Percentiles rank a stretch among this genome's conserved stretches.
Evolutionary conservation across 2,329 filamentous ascomycete species (phyloP).

Genomic region (Aspergillus felis): DNA sequence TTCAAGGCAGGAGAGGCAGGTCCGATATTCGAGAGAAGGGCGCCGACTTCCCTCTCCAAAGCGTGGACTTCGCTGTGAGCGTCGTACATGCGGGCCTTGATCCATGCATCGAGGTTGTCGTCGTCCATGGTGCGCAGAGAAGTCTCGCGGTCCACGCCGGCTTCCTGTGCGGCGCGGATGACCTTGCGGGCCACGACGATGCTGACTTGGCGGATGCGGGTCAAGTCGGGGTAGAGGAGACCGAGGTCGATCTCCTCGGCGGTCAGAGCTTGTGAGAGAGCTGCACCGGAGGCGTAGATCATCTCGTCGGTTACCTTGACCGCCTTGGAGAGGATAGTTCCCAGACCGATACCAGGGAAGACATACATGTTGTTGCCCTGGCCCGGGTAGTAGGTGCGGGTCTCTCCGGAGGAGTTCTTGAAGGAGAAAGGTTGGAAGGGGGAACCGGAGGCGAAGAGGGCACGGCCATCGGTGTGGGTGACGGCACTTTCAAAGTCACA

Average conservation of each 20-base stretch:
- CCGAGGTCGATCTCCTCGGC: slow-evolving; percentile 76
- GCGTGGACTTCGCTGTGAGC: slow-evolving; percentile 45
- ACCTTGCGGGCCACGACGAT: slow-evolving; percentile 83
- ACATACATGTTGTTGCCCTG: slow-evolving; percentile 85
- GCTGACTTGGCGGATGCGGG: slow-evolving; percentile 86
- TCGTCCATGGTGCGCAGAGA: slow-evolving; percentile 42
- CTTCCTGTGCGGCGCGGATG: slow-evolving; percentile 83
- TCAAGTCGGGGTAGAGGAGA: slow-evolving; percentile 85
- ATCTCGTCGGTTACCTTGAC: slow-evolving; percentile 86
- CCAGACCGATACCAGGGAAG: slow-evolving; percentile 93
- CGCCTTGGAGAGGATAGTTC: slow-evolving; percentile 85
- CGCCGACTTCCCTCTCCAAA: slow-evolving; percentile 45
- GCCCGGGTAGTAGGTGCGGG: slow-evolving; percentile 69
- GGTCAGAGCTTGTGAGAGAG: slow-evolving; percentile 73
- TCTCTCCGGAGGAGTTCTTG: slow-evolving; percentile 56
- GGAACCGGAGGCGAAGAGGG: slow-evolving; percentile 91
- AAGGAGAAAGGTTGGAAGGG: slow-evolving; percentile 74
- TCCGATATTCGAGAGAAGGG: slow-evolving; percentile 36
- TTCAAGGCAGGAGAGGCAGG: slow-evolving; percentile 19
- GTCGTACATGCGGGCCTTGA: slow-evolving; percentile 49
- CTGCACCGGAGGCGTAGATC: slow-evolving; percentile 90
- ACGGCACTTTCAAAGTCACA: slow-evolving; percentile 95
- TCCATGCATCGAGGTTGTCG: slow-evolving; percentile 43
- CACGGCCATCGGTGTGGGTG: slow-evolving; percentile 82
- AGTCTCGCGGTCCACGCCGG: slow-evolving; percentile 60